A percentile compares a stretch with the other conserved stretches of the same genome.
These are phyloP conservation scores for Pichia norvegensis DNA, from an alignment of 1,139 yeast genomes.

Conservation along the genomic window DNA sequence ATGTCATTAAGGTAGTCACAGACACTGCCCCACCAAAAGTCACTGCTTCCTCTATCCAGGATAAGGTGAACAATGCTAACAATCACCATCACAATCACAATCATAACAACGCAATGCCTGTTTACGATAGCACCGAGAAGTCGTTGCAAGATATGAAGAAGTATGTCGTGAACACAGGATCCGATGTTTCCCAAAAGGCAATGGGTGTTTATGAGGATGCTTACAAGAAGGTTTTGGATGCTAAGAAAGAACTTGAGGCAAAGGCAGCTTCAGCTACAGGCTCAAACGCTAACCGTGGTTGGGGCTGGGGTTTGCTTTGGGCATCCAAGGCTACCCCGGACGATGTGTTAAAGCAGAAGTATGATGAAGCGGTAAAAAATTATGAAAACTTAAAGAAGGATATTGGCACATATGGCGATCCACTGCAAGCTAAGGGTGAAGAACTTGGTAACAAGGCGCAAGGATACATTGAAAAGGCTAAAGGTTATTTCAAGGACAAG, in stretches of 20 bases:
- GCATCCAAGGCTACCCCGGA: constrained; percentile 2
- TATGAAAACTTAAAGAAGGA: constrained; percentile 16
- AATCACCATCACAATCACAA: background rate
- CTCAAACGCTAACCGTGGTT: constrained; percentile 2
- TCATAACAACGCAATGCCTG: background rate
- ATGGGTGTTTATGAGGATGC: constrained; percentile 9
- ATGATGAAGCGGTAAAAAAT: constrained; percentile 7
- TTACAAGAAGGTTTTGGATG: constrained; percentile 7
- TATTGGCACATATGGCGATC: constrained; percentile 21
- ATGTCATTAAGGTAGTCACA: background rate
- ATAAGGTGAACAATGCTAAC: background rate
- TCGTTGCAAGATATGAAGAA: constrained; percentile 5
- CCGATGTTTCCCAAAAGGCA: constrained; percentile 10
- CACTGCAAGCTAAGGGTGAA: constrained; percentile 1
- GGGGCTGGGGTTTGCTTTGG: constrained; percentile 3
- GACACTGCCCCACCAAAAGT: background rate
- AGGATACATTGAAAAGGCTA: constrained; percentile 26
- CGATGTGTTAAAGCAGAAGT: constrained; percentile 7
- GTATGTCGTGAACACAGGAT: constrained; percentile 1
- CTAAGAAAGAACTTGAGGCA: constrained; percentile 7
- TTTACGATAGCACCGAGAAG: background rate
- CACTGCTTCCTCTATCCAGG: background rate
- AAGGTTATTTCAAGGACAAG: constrained; percentile 26
- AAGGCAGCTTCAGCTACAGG: background rate
- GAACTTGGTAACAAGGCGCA: constrained; percentile 26